A percentile compares a stretch with the other conserved stretches of the same genome.
Evolutionary conservation across 352 stramenopile genomes (phyloP).

Genomic region (Globisporangium heterothallicum): DNA sequence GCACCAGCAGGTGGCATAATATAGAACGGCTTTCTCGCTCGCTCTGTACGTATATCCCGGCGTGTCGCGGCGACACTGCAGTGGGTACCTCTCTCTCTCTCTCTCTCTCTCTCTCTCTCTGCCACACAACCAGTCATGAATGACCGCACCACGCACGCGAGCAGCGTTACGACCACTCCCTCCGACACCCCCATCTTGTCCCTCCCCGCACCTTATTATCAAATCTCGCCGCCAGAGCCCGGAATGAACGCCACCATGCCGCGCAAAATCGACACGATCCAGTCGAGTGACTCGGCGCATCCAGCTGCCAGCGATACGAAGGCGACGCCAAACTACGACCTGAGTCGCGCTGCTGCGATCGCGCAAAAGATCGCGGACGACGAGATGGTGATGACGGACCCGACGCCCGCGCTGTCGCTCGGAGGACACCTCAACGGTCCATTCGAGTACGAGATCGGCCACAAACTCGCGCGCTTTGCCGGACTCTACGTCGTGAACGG

Average conservation of each 20-base stretch:
- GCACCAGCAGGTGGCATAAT: no score
- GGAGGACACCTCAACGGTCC: neutral
- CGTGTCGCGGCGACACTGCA: neutral
- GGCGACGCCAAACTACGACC: slow-evolving; percentile 5
- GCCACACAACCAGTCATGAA: neutral
- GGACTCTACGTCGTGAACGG: slow-evolving; percentile 55
- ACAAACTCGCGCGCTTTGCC: slow-evolving; percentile 40
- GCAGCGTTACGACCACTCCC: no score
- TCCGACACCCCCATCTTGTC: no score
- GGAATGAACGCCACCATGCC: slow-evolving; percentile 6
- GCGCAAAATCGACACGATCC: slow-evolving; percentile 7
- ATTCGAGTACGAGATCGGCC: slow-evolving; percentile 11
- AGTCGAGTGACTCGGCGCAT: neutral
- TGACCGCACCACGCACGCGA: no score
- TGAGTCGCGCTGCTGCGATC: slow-evolving; percentile 10
- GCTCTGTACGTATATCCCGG: no score
- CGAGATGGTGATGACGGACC: slow-evolving; percentile 5
- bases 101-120: slow-evolving; percentile 1
- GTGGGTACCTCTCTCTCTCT: neutral
- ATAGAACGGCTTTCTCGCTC: no score
- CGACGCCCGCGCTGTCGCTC: neutral
- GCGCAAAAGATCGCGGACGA: slow-evolving; percentile 14
- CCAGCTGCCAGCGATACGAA: neutral
- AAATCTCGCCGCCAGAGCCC: neutral
- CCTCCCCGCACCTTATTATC: neutral